These are phyloP conservation scores for Daldinia concentrica DNA, from an alignment of 495 filamentous ascomycete genomes.

Conservation along the genomic window DNA sequence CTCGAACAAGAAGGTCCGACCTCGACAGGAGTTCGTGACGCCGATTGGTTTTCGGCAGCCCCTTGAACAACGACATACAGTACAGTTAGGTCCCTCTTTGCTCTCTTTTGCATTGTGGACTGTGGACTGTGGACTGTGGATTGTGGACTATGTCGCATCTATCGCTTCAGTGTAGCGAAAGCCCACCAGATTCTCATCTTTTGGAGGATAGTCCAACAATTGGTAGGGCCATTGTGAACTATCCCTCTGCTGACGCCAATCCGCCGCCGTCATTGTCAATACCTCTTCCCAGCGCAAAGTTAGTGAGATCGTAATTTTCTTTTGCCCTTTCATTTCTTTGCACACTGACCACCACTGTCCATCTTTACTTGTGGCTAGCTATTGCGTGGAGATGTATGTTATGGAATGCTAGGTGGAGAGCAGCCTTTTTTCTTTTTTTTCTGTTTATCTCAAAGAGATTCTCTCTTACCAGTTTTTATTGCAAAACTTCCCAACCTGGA, in stretches of 20 bases:
- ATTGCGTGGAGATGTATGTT: constrained; percentile 15
- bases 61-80: constrained; percentile 34
- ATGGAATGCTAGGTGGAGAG: constrained; percentile 38
- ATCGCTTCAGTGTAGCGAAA: constrained; percentile 52
- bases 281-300: constrained; percentile 29
- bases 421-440: constrained; percentile 17
- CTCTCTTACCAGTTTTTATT: constrained; percentile 1
- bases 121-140: constrained; percentile 36
- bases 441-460: no score
- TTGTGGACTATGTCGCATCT: constrained; percentile 56
- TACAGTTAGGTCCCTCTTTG: constrained; percentile 12
- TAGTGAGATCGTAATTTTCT: constrained; percentile 11
- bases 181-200: constrained; percentile 47
- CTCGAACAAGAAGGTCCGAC: constrained; percentile 58
- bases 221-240: constrained; percentile 46
- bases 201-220: constrained; percentile 43
- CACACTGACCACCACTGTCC: background rate
- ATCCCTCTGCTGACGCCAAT: constrained; percentile 37
- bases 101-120: constrained; percentile 7
- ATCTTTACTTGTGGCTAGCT: constrained; percentile 5
- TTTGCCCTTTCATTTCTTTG: constrained; percentile 1
- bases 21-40: constrained; percentile 42
- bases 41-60: constrained; percentile 34
- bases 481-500: constrained; percentile 25
- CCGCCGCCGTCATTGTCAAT: constrained; percentile 24